Percentiles rank a stretch among this genome's conserved stretches.
Conservation (phyloP, 2,329 filamentous ascomycete species). For the Colletotrichum karsti region DNA sequence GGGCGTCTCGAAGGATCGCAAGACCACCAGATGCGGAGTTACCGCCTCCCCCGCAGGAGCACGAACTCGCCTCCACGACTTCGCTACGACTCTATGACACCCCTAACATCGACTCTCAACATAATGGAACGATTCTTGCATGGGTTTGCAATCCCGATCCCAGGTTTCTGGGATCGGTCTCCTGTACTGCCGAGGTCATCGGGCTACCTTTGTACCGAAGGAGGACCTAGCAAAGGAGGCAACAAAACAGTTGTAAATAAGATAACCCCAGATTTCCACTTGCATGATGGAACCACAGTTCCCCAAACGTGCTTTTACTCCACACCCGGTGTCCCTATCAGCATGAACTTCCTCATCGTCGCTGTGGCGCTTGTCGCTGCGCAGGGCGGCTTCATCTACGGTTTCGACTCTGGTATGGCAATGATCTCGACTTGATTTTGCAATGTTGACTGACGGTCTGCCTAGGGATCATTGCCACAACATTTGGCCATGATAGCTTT, state of each 20-base stretch:
- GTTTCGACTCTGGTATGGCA: constrained; percentile 18
- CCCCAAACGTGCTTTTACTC: neutral
- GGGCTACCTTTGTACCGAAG: neutral
- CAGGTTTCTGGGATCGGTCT: neutral
- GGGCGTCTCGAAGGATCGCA: neutral
- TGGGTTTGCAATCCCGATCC: neutral
- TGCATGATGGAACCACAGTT: neutral
- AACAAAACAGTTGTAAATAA: neutral
- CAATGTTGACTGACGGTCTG: constrained; percentile 9
- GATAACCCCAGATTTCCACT: neutral
- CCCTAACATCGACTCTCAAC: neutral
- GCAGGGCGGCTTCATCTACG: constrained; percentile 34
- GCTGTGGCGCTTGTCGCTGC: constrained; percentile 32
- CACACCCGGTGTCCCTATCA: neutral
- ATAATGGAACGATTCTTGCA: neutral
- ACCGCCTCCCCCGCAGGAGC: neutral
- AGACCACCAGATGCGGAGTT: neutral
- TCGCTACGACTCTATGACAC: neutral
- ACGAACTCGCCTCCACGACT: neutral
- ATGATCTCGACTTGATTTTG: neutral
- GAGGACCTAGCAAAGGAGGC: neutral
- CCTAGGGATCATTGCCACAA: constrained; percentile 42
- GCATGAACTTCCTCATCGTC: constrained; percentile 29
- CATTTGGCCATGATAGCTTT: constrained; percentile 40
- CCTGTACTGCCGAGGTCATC: neutral